These are phyloP conservation scores for Sporothrix variecibatus DNA, from an alignment of 2,329 filamentous ascomycete genomes.

Conservation along the genomic window DNA sequence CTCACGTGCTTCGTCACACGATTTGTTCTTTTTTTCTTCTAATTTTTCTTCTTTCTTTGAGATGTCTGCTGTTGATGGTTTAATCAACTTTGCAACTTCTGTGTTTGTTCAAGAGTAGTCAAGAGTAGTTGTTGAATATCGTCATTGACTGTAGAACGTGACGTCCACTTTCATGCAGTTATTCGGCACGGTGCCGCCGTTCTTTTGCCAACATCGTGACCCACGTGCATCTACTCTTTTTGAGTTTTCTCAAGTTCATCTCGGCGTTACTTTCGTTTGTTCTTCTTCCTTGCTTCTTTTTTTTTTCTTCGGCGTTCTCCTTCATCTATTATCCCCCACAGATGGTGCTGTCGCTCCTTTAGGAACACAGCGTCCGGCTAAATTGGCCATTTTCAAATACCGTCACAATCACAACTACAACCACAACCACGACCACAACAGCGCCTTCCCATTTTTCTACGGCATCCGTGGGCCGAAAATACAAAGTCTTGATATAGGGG, in stretches of 20 bases:
- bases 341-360: neutral
- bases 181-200: no score
- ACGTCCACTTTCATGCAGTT: no score
- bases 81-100: no score
- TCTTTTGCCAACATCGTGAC: no score
- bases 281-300: neutral
- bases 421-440: neutral
- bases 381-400: neutral
- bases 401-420: neutral
- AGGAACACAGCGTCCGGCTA: neutral
- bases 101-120: no score
- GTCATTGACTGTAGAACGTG: no score
- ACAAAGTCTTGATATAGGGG: neutral
- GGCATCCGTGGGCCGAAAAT: slow-evolving; percentile 15
- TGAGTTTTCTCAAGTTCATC: neutral
- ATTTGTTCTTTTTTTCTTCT: no score
- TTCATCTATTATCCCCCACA: neutral
- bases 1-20: no score
- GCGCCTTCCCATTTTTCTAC: neutral
- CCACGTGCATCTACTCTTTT: no score
- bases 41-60: no score
- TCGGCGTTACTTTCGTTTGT: neutral
- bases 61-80: no score
- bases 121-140: no score
- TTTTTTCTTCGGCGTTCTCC: neutral